Base-by-base conservation (phyloP, 2,329 filamentous ascomycete genomes). In the Aspergillus puulaauensis region DNA sequence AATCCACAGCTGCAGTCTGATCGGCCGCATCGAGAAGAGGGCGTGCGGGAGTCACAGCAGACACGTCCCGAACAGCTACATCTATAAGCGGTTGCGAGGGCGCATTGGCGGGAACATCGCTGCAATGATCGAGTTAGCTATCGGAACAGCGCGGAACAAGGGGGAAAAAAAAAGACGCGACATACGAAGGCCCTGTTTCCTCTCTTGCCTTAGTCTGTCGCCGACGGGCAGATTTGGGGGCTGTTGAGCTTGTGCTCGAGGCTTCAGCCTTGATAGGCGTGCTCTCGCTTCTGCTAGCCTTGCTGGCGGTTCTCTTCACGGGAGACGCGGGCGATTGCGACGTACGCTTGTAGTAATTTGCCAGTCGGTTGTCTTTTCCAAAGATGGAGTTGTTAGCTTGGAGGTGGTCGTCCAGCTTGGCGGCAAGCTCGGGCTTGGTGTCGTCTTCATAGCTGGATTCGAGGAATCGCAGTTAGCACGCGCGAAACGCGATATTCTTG, bases 371-470 rank as follows among this genome's bases (percentile, higher is more conserved):
- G 64, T 92, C 85, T 58, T 80, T 79, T 52, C 83, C 80, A 70
- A 90, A 88, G 60, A 81, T 82, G 62, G 83, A 79, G 66, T 84
- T 81, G 77, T 96, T 89, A 61, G 84, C 81, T 64, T 85, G 82
- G 46, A 96, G 84, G 75, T 86, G 87, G 47, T 87, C 83, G 67
- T 96, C 90, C 62, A 96, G 84, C 45, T 84, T 84, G 58, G 82
- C 74, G 70, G 93, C 90, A 59, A 98, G 84, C 49, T 96, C 91
- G 63, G 82, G 80, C 77, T 96, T 96, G 74, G 89, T 90, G 63
- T 88, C 78, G 56, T 82, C 80, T 64, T 90, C 86, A 69, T 84
- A 87, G 70, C 90, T 93, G 69, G 54, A 49, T 35, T 24, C 17
- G 7, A 51, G 43, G 24, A 50, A 35, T 50, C 43, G 41, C 44